These are phyloP conservation scores for Cystobasidiaceae sp. DNA, from an alignment of 1,284 basidiomycete species.

Conservation along the genomic window DNA sequence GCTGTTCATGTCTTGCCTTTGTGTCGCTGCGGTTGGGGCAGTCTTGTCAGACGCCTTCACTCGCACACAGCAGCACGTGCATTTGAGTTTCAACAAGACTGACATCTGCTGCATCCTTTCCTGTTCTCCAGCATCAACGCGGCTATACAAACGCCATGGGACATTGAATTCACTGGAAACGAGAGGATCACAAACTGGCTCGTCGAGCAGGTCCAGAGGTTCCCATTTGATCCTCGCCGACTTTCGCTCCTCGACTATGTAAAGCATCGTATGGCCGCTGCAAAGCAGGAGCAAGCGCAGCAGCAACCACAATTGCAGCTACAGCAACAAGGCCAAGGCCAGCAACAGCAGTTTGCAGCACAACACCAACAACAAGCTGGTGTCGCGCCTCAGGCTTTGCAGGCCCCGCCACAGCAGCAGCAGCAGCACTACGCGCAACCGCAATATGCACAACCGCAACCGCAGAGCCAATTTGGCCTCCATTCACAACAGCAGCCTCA, in stretches of 20 bases:
- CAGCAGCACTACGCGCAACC: not conserved
- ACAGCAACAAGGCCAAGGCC: not conserved
- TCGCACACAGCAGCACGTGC: too few species aligned
- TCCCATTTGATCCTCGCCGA: slow-evolving; percentile 17
- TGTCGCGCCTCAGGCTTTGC: not conserved
- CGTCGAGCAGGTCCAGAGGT: slow-evolving; percentile 2
- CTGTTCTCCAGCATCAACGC: slow-evolving; percentile 2
- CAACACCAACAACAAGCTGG: not conserved
- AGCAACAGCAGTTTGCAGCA: not conserved
- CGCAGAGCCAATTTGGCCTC: not conserved
- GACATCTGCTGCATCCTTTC: not conserved
- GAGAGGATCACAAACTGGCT: slow-evolving; percentile 24
- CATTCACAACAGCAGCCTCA: not conserved
- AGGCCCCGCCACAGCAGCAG: not conserved
- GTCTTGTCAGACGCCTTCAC: not conserved
- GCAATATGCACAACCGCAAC: not conserved
- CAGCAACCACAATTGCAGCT: not conserved
- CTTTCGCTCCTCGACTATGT: slow-evolving; percentile 27
- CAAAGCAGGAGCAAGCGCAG: slow-evolving; percentile 8
- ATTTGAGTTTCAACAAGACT: not conserved
- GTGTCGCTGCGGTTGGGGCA: not conserved
- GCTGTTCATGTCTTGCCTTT: not conserved
- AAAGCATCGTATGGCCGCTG: slow-evolving; percentile 25
- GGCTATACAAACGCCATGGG: slow-evolving; percentile 19
- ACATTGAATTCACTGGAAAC: slow-evolving; percentile 14